A percentile compares a stretch with the other conserved stretches of the same genome.
phyloP scores from a whole-genome alignment of 805 yeast species.

The Nakazawaea populi region DNA sequence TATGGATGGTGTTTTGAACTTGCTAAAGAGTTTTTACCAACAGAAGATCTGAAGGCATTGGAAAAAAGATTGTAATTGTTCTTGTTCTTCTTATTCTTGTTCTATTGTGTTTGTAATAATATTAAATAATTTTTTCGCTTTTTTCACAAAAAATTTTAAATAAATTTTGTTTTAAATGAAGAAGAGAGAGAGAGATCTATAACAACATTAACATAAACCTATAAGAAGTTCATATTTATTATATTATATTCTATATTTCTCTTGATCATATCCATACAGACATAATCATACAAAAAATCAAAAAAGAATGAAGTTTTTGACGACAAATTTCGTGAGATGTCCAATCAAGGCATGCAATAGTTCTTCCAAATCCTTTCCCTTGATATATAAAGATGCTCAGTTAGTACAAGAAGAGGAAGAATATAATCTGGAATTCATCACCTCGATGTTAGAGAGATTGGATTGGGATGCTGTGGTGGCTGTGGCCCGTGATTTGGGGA shows the following conservation, averaged over 20 bases:
- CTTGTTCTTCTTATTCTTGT: background rate
- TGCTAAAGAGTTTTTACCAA: conserved; percentile 7
- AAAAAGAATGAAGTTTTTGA: conserved; percentile 72
- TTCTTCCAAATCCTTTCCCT: conserved; percentile 74
- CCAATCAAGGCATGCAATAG: conserved; percentile 78
- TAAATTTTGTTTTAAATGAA: background rate
- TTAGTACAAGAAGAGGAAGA: conserved; percentile 76
- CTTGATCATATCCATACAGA: background rate
- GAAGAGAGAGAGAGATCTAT: background rate
- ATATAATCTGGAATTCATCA: conserved; percentile 74
- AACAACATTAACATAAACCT: background rate
- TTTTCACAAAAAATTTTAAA: background rate
- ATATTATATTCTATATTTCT: too few species aligned
- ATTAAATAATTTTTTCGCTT: too few species aligned
- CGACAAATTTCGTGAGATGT: conserved; percentile 96
- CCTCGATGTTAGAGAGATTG: conserved; percentile 69
- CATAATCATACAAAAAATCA: background rate
- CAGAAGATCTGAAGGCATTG: conserved; percentile 5
- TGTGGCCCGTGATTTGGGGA: conserved; percentile 76
- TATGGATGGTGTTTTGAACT: conserved; percentile 11
- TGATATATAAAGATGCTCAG: conserved; percentile 61
- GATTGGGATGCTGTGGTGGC: conserved; percentile 82
- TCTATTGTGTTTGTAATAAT: too few species aligned
- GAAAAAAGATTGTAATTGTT: background rate
- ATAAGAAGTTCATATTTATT: background rate